Conservation (phyloP, 2,329 filamentous ascomycete genomes). For the Acephala macrosclerotiorum region DNA sequence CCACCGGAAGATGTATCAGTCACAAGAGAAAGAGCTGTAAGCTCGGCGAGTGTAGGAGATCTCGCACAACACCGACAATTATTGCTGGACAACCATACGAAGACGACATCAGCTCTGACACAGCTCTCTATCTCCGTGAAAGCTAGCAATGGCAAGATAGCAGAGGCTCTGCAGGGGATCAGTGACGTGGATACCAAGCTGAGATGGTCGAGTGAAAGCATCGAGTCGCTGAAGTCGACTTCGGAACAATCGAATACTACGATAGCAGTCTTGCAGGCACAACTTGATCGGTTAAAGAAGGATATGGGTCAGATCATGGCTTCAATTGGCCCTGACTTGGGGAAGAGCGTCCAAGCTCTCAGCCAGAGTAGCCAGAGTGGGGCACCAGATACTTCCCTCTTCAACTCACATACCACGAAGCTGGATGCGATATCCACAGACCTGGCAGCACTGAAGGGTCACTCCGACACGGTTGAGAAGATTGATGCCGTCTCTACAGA, state of each 20-base stretch:
- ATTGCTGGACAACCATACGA: slow-evolving; percentile 34
- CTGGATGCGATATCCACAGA: slow-evolving; percentile 38
- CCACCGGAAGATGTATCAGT: background rate
- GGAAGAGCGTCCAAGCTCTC: slow-evolving; percentile 36
- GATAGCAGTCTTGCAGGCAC: slow-evolving; percentile 39
- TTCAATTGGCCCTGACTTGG: slow-evolving; percentile 36
- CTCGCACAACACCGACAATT: slow-evolving; percentile 32
- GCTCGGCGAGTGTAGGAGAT: slow-evolving; percentile 4
- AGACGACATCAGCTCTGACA: slow-evolving; percentile 34
- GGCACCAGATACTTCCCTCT: slow-evolving; percentile 27
- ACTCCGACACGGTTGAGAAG: slow-evolving; percentile 29
- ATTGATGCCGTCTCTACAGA: slow-evolving; percentile 35
- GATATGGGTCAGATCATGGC: slow-evolving; percentile 39
- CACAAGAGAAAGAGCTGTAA: background rate
- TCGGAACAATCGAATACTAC: slow-evolving; percentile 37
- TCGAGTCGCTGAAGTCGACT: slow-evolving; percentile 33
- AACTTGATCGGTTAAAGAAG: slow-evolving; percentile 42
- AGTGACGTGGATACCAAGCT: slow-evolving; percentile 32
- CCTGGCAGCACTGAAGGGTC: slow-evolving; percentile 33
- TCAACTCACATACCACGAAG: slow-evolving; percentile 35
- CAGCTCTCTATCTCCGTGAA: slow-evolving; percentile 38
- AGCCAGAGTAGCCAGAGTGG: slow-evolving; percentile 30
- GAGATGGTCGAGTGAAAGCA: slow-evolving; percentile 28
- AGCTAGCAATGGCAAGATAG: slow-evolving; percentile 35
- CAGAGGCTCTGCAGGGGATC: slow-evolving; percentile 33